phyloP scores from a whole-genome alignment of 495 filamentous ascomycete species.

The Pyrenula aspistea region DNA sequence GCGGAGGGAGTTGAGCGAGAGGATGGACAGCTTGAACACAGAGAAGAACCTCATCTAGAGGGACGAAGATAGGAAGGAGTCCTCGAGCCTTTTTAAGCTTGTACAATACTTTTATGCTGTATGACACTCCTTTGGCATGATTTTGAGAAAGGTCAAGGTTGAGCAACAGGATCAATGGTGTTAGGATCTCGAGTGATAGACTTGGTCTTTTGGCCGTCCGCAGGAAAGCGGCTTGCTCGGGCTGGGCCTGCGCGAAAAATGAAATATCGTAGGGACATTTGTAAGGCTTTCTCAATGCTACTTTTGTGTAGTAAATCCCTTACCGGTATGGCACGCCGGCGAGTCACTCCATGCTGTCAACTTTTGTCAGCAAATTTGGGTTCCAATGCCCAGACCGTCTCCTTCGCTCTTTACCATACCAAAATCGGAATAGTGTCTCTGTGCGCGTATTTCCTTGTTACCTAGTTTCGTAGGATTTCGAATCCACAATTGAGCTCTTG shows the following conservation, averaged over 20 bases:
- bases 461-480: no score
- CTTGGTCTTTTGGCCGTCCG: neutral
- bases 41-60: neutral
- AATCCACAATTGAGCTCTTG: no score
- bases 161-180: neutral
- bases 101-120: neutral
- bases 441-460: no score
- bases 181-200: neutral
- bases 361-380: no score
- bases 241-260: neutral
- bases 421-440: no score
- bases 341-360: no score
- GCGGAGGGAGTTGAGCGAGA: neutral
- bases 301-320: no score
- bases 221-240: neutral
- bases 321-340: no score
- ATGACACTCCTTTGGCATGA: neutral
- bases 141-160: neutral
- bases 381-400: no score
- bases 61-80: neutral
- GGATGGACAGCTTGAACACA: neutral
- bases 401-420: no score
- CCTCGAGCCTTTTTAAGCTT: neutral
- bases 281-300: no score
- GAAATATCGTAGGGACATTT: no score